Conservation (phyloP, 345 rosid genomes). For the Odontarrhena argentea region DNA sequence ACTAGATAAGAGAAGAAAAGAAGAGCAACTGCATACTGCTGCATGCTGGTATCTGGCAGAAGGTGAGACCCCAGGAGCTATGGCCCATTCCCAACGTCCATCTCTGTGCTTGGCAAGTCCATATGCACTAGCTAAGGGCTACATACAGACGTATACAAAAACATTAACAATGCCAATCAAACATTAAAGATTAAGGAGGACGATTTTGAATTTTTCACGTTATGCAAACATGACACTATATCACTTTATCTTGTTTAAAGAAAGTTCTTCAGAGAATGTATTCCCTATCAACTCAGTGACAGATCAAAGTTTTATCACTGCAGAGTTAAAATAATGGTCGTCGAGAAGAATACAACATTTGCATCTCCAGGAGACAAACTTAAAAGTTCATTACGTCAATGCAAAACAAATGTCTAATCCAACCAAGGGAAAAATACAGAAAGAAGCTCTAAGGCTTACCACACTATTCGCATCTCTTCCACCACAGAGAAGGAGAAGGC, state of each 20-base stretch:
- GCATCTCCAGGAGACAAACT: conserved; percentile 10
- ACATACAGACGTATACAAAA: conserved; percentile 30
- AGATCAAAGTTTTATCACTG: neutral
- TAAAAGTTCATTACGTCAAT: conserved; percentile 9
- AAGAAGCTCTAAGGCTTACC: conserved; percentile 53
- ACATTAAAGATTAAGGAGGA: neutral
- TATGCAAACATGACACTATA: conserved; percentile 10
- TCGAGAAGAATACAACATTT: neutral
- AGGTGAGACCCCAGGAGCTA: conserved; percentile 98
- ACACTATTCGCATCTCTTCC: conserved; percentile 97
- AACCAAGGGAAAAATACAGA: conserved; percentile 13
- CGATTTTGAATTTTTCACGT: conserved; percentile 1
- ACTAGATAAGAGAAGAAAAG: conserved; percentile 23
- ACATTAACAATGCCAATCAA: conserved; percentile 16
- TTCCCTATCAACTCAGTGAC: conserved; percentile 10
- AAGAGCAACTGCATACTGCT: conserved; percentile 64
- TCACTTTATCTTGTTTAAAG: neutral
- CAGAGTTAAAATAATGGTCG: conserved; percentile 5
- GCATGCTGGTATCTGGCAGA: conserved; percentile 99
- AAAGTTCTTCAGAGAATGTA: neutral
- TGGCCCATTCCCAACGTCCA: conserved; percentile 99
- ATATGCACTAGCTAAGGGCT: conserved; percentile 98
- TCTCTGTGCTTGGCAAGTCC: conserved; percentile 99
- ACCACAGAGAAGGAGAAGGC: conserved; percentile 98
- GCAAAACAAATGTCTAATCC: conserved; percentile 1